Percentiles rank a stretch among this genome's conserved stretches.
phyloP scores from a whole-genome alignment of 768 basidiomycete genomes.

The Rhizopogon salebrosus region DNA sequence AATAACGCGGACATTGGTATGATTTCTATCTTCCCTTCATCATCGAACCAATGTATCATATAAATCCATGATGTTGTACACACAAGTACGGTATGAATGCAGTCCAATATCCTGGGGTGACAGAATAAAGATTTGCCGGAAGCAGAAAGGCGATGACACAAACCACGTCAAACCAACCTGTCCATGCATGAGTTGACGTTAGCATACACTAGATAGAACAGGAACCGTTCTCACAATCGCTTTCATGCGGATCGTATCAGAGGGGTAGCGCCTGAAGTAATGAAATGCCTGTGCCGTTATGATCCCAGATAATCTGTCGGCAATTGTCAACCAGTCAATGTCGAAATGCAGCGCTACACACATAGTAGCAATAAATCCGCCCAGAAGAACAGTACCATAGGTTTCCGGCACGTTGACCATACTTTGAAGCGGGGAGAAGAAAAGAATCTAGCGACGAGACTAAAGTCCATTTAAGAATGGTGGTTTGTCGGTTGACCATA shows the following conservation, averaged over 20 bases:
- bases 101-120: slow-evolving; percentile 28
- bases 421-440: neutral
- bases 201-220: neutral
- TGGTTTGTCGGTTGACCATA: neutral
- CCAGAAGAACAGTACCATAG: slow-evolving; percentile 23
- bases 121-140: neutral
- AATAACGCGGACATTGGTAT: slow-evolving; percentile 37
- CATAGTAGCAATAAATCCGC: slow-evolving; percentile 25
- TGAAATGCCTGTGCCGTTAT: slow-evolving; percentile 22
- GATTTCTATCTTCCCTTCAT: slow-evolving; percentile 29
- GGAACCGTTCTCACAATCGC: slow-evolving; percentile 12
- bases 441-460: neutral
- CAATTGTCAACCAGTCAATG: neutral
- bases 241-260: slow-evolving; percentile 16
- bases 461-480: neutral
- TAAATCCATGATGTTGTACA: slow-evolving; percentile 37
- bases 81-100: slow-evolving; percentile 36
- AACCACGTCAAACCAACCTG: slow-evolving; percentile 23
- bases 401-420: slow-evolving; percentile 13
- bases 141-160: neutral
- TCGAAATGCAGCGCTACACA: slow-evolving; percentile 3
- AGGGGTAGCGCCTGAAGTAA: slow-evolving; percentile 25
- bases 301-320: slow-evolving; percentile 21
- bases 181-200: neutral
- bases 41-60: slow-evolving; percentile 39